Evolutionary conservation across 1,284 basidiomycete genomes (phyloP), one percentile per base, ranked within the genome.

Genomic region (Moesziomyces globuligerus): DNA sequence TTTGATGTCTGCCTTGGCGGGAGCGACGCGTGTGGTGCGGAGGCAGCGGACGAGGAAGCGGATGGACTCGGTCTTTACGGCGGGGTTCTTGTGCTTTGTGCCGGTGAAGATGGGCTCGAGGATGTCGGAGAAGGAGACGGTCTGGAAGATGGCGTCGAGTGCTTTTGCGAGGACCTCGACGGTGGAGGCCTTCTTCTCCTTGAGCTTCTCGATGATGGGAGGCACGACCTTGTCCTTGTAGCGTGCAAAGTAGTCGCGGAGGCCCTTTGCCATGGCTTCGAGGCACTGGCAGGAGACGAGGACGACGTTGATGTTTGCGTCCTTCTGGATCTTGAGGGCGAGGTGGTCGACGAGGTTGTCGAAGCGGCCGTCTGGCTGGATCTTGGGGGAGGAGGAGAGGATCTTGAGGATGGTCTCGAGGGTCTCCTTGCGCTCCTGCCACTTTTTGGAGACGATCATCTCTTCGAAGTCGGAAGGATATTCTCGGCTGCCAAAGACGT

Each of bases 261-360:
- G 85, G 17, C 91, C 93, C 74, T 90, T 91, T 5, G 94, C 93
- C 42, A 98, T 85, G 6, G 88, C 89, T 74, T 95, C 93, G 64
- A 98, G 84, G 74, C 93, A 91, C 49, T 89, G 89, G 21, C 94
- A 91, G 0, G 94, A 93, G 32, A 89, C 87, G 78, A 93, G 91
- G 48, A 98, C 95, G 80, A 96, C 98, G 75, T 93, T 93, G 79
- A 98, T 91, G 82, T 98, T 98, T 26, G 93, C 90, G 82, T 99
- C 96, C 69, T 88, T 89, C 55, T 91, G 89, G 75, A 98, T 90
- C 60, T 92, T 89, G 28, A 87, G 86, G 0, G 92, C 92, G 21
- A 98, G 84, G 1, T 90, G 88, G 76, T 89, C 91, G 13, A 89
- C 85, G 28, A 94, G 83, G 29, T 91, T 90, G 11, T 87, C 87